Conservation (phyloP, 305 asterid genomes). For the Fraxinus albicans region DNA sequence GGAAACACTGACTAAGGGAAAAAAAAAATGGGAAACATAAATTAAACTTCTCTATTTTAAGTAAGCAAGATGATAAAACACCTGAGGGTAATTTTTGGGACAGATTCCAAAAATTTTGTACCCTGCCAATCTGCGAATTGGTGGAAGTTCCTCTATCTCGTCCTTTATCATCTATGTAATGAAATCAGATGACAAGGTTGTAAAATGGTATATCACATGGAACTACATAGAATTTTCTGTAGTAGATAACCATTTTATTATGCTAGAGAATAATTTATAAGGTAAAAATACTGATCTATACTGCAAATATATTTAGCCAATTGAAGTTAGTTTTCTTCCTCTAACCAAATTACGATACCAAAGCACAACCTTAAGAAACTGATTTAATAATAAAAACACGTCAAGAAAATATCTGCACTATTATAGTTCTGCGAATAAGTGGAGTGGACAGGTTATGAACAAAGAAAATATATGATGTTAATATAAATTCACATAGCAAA, state of each 20-base stretch:
- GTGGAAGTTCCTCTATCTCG: slow-evolving; percentile 26
- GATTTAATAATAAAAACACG: not conserved
- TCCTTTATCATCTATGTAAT: slow-evolving; percentile 23
- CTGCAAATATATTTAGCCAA: not conserved
- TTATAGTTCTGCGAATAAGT: not conserved
- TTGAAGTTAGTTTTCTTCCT: not conserved
- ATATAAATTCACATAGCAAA: slow-evolving; percentile 3
- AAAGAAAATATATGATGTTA: not conserved
- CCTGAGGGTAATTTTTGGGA: slow-evolving; percentile 41
- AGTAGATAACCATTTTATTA: slow-evolving; percentile 9
- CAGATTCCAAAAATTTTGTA: slow-evolving; percentile 27
- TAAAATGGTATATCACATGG: slow-evolving; percentile 1
- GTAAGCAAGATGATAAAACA: slow-evolving; percentile 16
- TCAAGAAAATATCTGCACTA: not conserved
- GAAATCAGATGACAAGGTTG: slow-evolving; percentile 12
- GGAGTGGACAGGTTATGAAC: slow-evolving; percentile 1
- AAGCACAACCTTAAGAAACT: slow-evolving; percentile 5
- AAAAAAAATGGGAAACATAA: slow-evolving; percentile 6
- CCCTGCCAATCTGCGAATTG: slow-evolving; percentile 25
- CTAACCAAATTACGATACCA: not conserved
- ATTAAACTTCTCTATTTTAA: not conserved
- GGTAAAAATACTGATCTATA: not conserved
- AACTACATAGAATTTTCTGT: not conserved
- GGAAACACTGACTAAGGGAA: slow-evolving; percentile 16
- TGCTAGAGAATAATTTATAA: not conserved